phyloP scores from a whole-genome alignment of 768 basidiomycete species.

The Suillus alpinus region DNA sequence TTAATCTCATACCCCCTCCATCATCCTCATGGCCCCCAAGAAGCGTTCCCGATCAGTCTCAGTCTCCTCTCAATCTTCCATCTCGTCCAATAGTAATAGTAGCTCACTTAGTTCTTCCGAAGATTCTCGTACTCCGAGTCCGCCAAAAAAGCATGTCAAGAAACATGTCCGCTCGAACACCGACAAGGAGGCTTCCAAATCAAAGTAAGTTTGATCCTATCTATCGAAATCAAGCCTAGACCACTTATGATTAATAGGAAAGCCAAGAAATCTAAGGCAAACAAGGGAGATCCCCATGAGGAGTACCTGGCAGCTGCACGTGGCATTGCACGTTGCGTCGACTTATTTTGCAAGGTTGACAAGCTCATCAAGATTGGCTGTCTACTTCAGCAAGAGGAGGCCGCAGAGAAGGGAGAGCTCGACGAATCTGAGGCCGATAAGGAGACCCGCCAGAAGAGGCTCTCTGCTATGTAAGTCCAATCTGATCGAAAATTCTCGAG shows the following conservation, averaged over 20 bases:
- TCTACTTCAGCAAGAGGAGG: neutral
- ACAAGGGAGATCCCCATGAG: neutral
- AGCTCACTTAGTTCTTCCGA: no score
- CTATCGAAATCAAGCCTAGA: neutral
- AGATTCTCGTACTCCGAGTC: neutral
- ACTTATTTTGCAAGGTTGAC: neutral
- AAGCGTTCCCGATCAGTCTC: no score
- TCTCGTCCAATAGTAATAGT: no score
- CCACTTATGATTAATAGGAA: neutral
- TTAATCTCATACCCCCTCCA: no score
- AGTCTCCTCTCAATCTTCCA: no score
- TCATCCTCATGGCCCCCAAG: neutral
- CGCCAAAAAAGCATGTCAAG: neutral
- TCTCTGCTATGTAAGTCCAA: neutral
- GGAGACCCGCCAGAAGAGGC: neutral
- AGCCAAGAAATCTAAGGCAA: neutral
- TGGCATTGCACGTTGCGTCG: neutral
- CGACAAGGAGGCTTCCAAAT: neutral
- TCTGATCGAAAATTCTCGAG: no score
- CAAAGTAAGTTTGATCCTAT: neutral
- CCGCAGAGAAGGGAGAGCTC: neutral
- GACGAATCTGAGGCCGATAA: neutral
- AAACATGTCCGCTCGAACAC: no score
- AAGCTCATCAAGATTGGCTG: constrained; percentile 1
- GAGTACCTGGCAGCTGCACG: neutral